Base-by-base conservation (phyloP, 352 stramenopile genomes). In the Halophytophthora polymorphica region DNA sequence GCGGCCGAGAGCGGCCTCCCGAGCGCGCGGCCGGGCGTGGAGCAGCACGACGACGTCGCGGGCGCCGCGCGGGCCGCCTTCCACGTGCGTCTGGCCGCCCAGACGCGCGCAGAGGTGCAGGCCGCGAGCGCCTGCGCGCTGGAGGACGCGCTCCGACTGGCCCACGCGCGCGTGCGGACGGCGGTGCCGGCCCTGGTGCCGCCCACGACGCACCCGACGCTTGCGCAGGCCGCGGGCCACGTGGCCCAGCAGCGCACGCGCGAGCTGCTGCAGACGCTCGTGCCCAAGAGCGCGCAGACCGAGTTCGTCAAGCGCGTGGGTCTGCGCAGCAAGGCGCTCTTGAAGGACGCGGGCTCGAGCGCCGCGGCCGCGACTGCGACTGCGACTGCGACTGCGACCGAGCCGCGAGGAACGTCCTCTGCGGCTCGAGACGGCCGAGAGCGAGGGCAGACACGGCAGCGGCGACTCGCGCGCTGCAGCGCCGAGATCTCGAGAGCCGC, bases 291-390 rank as follows among this genome's bases (percentile, higher is more conserved):
- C 23, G 48, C 64, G 5, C 63, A 77, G n/a, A 68, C 68, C 0
- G 66, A 75, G 41, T 88, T 88, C 44, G 44, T 69, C 2, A 83
- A 85, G 48, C 71, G 71, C 2, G 35, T 85, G 7, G 56, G 53
- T 0, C 50, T 66, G 29, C 64, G 69, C 6, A 75, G 74, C 37
- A 77, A 79, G 40, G 61, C 39, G 10, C 57, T 83, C 10, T 23
- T 81, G 28, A 84, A 84, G 40, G 59, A 79, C 22, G 35, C 55
- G 0, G 50, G 48, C 8, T 45, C 42, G 4, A 25, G 21, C 23
- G 53, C 50, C 0, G 66, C 45, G 37, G 25, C 17, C 5, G 23
- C 53, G 6, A 39, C 25, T 13, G 15, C 40, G 39, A 25, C 49
- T 13, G n/a, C n/a, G n/a, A n/a, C n/a, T n/a, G n/a, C n/a, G n/a